These are phyloP conservation scores for Pleurostoma richardsiae DNA, from an alignment of 2,329 filamentous ascomycete genomes.

Conservation along the genomic window DNA sequence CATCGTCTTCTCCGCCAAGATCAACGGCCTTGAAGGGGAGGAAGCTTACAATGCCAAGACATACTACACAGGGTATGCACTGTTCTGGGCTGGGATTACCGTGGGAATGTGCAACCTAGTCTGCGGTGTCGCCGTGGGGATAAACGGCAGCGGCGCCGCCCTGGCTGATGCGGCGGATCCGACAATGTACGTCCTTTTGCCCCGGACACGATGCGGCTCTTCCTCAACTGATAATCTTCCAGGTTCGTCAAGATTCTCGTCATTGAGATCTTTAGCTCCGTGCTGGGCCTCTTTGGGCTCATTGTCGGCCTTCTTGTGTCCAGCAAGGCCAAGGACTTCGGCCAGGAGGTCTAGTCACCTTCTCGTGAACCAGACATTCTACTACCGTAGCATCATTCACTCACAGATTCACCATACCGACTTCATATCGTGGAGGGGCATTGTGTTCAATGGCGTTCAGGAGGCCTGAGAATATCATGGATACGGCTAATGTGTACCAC, in stretches of 20 bases:
- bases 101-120: slow-evolving; percentile 95
- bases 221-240: slow-evolving; percentile 13
- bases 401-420: no score
- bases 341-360: slow-evolving; percentile 9
- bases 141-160: slow-evolving; percentile 96
- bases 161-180: slow-evolving; percentile 92
- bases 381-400: no score
- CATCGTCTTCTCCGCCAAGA: slow-evolving; percentile 92
- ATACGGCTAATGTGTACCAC: no score
- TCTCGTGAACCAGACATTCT: no score
- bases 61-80: slow-evolving; percentile 90
- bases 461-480: no score
- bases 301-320: slow-evolving; percentile 90
- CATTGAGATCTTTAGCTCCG: slow-evolving; percentile 98
- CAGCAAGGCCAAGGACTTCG: slow-evolving; percentile 75
- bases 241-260: slow-evolving; percentile 99
- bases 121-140: slow-evolving; percentile 93
- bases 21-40: slow-evolving; percentile 60
- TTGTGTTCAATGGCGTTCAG: no score
- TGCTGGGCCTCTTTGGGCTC: slow-evolving; percentile 90
- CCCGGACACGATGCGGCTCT: no score
- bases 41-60: slow-evolving; percentile 68
- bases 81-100: slow-evolving; percentile 94
- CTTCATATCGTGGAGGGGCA: no score
- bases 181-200: slow-evolving; percentile 61